Base-by-base conservation (phyloP, 768 basidiomycete species). In the Pulveroboletus sp. region DNA sequence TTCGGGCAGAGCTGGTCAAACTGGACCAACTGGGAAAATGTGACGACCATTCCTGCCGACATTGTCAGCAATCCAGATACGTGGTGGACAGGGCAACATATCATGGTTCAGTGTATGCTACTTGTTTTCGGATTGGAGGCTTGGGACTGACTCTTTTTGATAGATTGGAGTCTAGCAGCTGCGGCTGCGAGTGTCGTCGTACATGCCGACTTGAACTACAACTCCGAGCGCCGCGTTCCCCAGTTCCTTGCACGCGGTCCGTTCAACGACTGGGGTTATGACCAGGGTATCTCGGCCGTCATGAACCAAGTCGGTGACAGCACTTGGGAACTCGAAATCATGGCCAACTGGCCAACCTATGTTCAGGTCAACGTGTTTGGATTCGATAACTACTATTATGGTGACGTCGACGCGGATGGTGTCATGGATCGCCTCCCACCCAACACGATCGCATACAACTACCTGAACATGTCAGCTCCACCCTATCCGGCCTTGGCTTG, bases 261-360 rank as follows among this genome's bases (percentile, higher is more conserved):
- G 0, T 97, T 90, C 79, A 97, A 97, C 61, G 69, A 78, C 31
- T 97, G 92, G 91, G 94, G 94, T 47, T 93, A 82, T 64, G 94
- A 97, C 71, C 73, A 82, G 49, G 94, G 94, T 59, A 79, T 92
- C 36, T 55, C 79, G 1, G 78, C 87, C 34, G 57, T 77, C 53
- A 90, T 95, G 86, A 69, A 67, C 24, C 80, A 82, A 49, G 76
- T 76, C 40, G 67, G 71, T 7, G 77, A 90, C 40, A 79, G 84
- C 43, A 73, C 75, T 42, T 95, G 93, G 91, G 83, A 90, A 53
- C 76, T 94, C 40, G 86, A 92, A 66, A 84, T 95, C 62, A 93
- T 92, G 85, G 80, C 89, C 27, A 72, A 78, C 11, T 97, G 94
- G 94, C 94, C 94, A 6, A 85, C 89, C 1, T 92, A 82, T 57